Evolutionary conservation across 2,329 filamentous ascomycete genomes (phyloP).

Genomic region (Huntiella decipiens): DNA sequence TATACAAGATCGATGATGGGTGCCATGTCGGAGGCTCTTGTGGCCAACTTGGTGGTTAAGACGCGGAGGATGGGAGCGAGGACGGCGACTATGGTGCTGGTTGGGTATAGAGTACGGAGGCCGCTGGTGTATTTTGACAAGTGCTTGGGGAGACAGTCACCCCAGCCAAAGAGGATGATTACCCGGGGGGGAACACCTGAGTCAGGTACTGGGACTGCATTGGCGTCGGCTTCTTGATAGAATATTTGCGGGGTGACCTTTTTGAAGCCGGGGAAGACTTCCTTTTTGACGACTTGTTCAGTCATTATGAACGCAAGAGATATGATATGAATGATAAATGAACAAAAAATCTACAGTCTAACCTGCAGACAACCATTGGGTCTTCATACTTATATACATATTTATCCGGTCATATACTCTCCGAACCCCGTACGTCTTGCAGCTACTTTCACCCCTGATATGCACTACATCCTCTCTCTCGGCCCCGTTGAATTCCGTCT

Average conservation of each 20-base stretch:
- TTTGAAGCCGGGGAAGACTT: constrained; percentile 25
- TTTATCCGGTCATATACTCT: no score
- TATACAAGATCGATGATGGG: constrained; percentile 25
- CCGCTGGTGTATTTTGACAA: constrained; percentile 35
- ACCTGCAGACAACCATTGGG: background rate
- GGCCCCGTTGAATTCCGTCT: no score
- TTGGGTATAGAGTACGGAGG: constrained; percentile 31
- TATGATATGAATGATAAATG: background rate
- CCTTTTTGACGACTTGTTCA: background rate
- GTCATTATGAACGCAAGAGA: background rate
- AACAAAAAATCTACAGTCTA: background rate
- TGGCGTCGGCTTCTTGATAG: constrained; percentile 20
- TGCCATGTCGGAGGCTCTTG: constrained; percentile 26
- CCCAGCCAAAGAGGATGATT: constrained; percentile 38
- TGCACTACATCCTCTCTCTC: no score
- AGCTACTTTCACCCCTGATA: no score
- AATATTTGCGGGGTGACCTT: constrained; percentile 29
- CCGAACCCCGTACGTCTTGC: no score
- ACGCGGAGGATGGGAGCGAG: constrained; percentile 27
- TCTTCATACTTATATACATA: background rate
- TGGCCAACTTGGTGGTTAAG: constrained; percentile 24
- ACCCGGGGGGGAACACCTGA: constrained; percentile 22
- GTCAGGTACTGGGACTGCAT: constrained; percentile 10
- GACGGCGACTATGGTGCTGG: constrained; percentile 30
- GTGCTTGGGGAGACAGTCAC: constrained; percentile 34